Base-by-base conservation (phyloP, 257 asterid species). In the Dorcoceras hygrometricum region DNA sequence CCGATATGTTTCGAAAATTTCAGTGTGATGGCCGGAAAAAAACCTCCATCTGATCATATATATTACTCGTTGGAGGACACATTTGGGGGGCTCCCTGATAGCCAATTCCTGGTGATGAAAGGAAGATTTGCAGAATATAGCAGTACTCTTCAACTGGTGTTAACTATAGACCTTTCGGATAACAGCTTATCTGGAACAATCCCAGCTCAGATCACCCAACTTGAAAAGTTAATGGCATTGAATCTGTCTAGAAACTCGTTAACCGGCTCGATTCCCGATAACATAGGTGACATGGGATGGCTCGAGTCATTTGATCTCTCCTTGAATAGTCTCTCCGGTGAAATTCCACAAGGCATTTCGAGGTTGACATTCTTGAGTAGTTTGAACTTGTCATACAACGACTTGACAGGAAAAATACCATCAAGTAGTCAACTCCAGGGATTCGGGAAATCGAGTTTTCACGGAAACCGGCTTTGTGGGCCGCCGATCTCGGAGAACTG, bases 271-370 rank as follows among this genome's bases (percentile, higher is more conserved):
- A 78, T 81, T 29, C 83, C 83, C 1, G 57, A 58, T 1, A 68
- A 23, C 0, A 73, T 81, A 23, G 82, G 76, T 20, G 19, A 62
- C 27, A 43, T 76, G 72, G 56, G 51, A 18, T 27, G 29, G 31
- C 76, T 78, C 0, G 83, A 72, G 59, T 75, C 86, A 3, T 81
- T 78, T 0, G 86, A 81, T 65, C 2, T 81, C 5, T 78, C 83
- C 1, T 25, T 20, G 31, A 81, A 81, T 23, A 6, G 66, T 27
- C 73, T 78, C 23, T 75, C 70, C 0, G 83, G 81, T 24, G 9
- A 72, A 3, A 73, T 81, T 6, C 79, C 81, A 26, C 58, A 19
- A 20, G 63, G 67, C n/a, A 31, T 78, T 36, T 36, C 79, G 5
- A 34, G 51, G 31, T 25, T 78, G 50, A 62, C 71, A 43, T 73